Base-by-base conservation (phyloP, 768 basidiomycete genomes). In the Leccinum longicurvipes region DNA sequence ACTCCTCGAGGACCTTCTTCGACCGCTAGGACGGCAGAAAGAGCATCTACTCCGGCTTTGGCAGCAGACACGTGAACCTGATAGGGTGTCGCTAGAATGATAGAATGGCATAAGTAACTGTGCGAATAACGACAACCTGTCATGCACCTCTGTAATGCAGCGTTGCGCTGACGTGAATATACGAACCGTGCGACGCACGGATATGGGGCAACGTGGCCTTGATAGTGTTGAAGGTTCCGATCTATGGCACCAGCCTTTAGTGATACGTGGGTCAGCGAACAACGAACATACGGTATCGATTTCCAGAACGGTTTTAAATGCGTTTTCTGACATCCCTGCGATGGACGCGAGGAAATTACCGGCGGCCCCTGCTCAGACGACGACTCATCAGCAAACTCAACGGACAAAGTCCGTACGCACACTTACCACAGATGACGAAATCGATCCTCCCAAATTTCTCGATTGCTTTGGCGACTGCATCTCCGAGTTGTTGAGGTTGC, bases 1-100 rank as follows among this genome's bases (percentile, higher is more conserved):
- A 98, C 85, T n/a, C 96, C 96, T 62, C 84, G 81, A 4, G 95
- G 96, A 1, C 95, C 96, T 74, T 96, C 94, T 73, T 98, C 95
- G 12, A 96, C 82, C 2, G 95, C 93, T 25, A 98, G 73, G 3
- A 91, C 93, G 2, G 80, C 79, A 53, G 90, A 91, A 6, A 94
- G 77, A 0, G 94, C 93, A 67, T 99, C 95, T 32, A 98, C 84
- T 17, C 82, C 96, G 0, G 96, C 94, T 72, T 98, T 99, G 23
- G 95, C 95, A 9, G 94, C 91, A 12, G 91, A 92, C 12, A 96
- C 93, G 65, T 98, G 96, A 8, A 84, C 92, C 73, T 98, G 95
- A 70, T 85, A 91, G 0, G 91, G 89, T 8, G 85, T 84, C 11
- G 78, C 91, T 90, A 63, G 10, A 29, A 31, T n/a, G n/a, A n/a